Conservation (phyloP, 371 early-diverging fungal genomes). For the Rhizopus delemar region DNA sequence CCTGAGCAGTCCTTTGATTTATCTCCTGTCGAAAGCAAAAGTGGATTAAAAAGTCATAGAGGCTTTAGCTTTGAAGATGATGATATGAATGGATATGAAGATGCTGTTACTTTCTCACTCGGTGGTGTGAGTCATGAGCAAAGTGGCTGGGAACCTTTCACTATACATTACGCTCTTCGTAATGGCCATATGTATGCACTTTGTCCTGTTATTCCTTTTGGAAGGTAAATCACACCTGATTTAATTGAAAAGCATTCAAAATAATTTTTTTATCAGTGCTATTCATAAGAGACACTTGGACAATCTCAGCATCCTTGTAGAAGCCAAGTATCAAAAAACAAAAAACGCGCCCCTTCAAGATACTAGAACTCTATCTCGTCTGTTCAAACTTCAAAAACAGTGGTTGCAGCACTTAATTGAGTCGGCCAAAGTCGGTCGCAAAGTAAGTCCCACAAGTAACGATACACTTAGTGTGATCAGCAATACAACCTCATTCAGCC, state of each 20-base stretch:
- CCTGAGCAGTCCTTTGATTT: constrained; percentile 51
- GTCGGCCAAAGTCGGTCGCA: constrained; percentile 21
- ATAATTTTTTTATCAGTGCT: constrained; percentile 16
- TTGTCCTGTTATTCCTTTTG: constrained; percentile 46
- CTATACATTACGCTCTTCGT: constrained; percentile 43
- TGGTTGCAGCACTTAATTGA: constrained; percentile 37
- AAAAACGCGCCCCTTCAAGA: constrained; percentile 3
- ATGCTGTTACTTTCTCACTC: constrained; percentile 43
- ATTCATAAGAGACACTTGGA: constrained; percentile 42
- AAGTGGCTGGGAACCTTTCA: constrained; percentile 49
- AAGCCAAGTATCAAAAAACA: constrained; percentile 31
- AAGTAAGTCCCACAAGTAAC: constrained; percentile 10
- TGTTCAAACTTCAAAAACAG: constrained; percentile 36
- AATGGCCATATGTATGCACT: constrained; percentile 46
- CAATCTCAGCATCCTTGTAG: constrained; percentile 30
- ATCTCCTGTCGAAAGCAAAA: constrained; percentile 25
- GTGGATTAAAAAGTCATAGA: neutral
- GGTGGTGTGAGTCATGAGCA: constrained; percentile 35
- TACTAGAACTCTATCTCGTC: constrained; percentile 18
- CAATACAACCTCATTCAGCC: constrained; percentile 14
- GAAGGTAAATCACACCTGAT: constrained; percentile 26
- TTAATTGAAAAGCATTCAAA: neutral
- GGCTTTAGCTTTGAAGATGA: constrained; percentile 34
- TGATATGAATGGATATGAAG: constrained; percentile 36
- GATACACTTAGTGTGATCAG: constrained; percentile 23